Percentiles rank a stretch among this genome's conserved stretches.
Conservation (phyloP, 768 basidiomycete species). For the Lenzites betulinus region DNA sequence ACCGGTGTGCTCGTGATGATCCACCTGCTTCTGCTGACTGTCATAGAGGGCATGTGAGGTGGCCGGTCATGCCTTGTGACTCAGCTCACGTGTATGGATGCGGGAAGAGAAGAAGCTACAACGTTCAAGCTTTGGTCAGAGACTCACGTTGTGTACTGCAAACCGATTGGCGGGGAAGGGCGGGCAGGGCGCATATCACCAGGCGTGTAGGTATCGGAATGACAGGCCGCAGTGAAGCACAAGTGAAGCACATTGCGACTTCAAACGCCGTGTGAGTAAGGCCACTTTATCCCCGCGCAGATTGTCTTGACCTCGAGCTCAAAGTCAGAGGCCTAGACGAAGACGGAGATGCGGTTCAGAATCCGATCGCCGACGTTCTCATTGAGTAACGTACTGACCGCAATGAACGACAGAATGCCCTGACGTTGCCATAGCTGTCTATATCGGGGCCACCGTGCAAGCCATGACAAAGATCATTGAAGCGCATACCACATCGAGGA, state of each 20-base stretch:
- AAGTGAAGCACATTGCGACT: not conserved
- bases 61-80: not conserved
- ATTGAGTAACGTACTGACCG: not conserved
- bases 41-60: not conserved
- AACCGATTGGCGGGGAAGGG: not conserved
- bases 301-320: not conserved
- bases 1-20: not conserved
- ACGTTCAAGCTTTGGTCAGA: not conserved
- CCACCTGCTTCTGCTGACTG: not conserved
- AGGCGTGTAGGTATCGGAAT: not conserved
- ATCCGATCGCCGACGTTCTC: not conserved
- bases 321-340: not conserved
- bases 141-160: no score
- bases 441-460: not conserved
- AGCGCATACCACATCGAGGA: not conserved
- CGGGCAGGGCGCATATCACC: not conserved
- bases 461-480: not conserved
- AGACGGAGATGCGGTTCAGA: not conserved
- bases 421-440: not conserved
- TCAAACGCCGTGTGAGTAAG: not conserved
- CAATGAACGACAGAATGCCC: not conserved
- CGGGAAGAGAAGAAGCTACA: not conserved
- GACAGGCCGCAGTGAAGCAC: not conserved
- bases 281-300: not conserved
- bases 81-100: not conserved